Evolutionary conservation across 2,329 filamentous ascomycete genomes (phyloP), one percentile per base, ranked within the genome.

Genomic region (Aspergillus pseudoterreus): DNA sequence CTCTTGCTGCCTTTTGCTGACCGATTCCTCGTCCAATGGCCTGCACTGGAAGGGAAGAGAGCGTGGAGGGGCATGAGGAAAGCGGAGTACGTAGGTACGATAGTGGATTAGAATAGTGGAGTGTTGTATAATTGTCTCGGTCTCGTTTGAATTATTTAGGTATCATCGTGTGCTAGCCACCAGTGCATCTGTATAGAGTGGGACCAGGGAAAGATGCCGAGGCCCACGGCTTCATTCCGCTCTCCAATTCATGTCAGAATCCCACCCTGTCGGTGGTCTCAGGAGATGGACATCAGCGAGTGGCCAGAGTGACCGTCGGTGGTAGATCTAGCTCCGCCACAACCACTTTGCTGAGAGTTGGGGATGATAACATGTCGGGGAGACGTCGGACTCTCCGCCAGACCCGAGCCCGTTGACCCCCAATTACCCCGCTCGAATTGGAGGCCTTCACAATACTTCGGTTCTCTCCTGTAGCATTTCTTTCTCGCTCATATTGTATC

Each of bases 21-120:
- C 70, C 75, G 85, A 45, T 88, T 95, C 63, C 69, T 95, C 47
- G 90, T 95, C 50, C 92, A 96, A 75, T 94, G 92, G 79, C 78
- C 82, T 52, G 72, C 76, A 50, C 75, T 94, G 39, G 82, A 81
- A 1, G 72, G 71, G 5, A 73, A 67, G 47, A 64, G 57, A 39
- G 68, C 71, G 21, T 73, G 70, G 71, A 63, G 51, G 51, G 67
- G 68, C 6, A 68, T 69, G 60, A 68, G 67, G 51, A 65, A 64
- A 60, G 68, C 70, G 3, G 65, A 73, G 57, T 74, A 70, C 52
- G 67, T 66, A 15, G 72, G 71, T 10, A 63, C 64, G 49, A 62
- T 74, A 43, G 67, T 75, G 38, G 61, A 67, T 30, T 30, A 30
- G 27, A 30, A 30, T 30, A 30, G 8, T 1, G 10, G 27, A 6